Conservation (phyloP, 768 basidiomycete genomes). For the Suillus luteus region DNA sequence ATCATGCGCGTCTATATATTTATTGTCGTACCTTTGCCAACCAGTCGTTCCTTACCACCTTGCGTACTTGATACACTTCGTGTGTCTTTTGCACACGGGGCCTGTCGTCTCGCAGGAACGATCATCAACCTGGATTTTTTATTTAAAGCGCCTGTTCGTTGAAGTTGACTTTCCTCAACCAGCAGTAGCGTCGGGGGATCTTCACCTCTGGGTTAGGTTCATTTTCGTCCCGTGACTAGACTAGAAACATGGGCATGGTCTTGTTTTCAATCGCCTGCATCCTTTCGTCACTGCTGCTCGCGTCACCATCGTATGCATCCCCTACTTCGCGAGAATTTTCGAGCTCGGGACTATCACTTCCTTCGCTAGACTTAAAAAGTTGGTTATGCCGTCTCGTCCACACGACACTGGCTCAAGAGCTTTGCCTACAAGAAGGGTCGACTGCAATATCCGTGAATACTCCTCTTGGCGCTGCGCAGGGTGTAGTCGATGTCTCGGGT, state of each 20-base stretch:
- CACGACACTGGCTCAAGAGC: conserved; percentile 29
- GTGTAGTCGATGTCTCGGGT: conserved; percentile 48
- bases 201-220: neutral
- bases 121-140: conserved; percentile 11
- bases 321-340: conserved; percentile 21
- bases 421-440: conserved; percentile 44
- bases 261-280: conserved; percentile 32
- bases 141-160: conserved; percentile 9
- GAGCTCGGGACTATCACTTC: conserved; percentile 32
- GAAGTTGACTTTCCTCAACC: neutral
- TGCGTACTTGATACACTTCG: neutral
- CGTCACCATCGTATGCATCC: conserved; percentile 34
- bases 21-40: conserved; percentile 12
- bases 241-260: conserved; percentile 33
- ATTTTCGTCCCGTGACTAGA: conserved; percentile 9
- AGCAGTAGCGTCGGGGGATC: conserved; percentile 12
- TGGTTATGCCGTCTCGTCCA: conserved; percentile 51
- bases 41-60: conserved; percentile 16
- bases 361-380: conserved; percentile 29
- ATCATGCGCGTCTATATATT: conserved; percentile 8
- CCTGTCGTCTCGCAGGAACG: conserved; percentile 19
- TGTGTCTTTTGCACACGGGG: neutral
- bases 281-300: conserved; percentile 33
- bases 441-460: conserved; percentile 41
- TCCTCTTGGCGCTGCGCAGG: conserved; percentile 56